Conservation (phyloP, 257 asterid genomes). For the Knoxia roxburghii region DNA sequence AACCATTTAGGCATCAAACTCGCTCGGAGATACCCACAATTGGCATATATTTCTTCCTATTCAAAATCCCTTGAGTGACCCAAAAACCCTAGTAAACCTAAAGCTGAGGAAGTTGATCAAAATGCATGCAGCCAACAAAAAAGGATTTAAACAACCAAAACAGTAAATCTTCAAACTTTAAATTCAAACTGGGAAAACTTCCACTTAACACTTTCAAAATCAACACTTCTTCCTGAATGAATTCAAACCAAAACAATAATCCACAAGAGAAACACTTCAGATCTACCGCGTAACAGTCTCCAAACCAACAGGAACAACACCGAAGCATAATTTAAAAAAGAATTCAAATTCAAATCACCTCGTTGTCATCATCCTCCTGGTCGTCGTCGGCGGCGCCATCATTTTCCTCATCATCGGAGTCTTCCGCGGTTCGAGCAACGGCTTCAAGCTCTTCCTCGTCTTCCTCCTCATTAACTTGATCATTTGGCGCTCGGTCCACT, state of each 20-base stretch:
- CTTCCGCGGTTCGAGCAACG: slow-evolving; percentile 82
- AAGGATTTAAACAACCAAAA: neutral
- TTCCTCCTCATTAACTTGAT: slow-evolving; percentile 53
- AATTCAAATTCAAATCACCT: slow-evolving; percentile 28
- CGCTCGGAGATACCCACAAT: neutral
- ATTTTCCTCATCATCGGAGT: slow-evolving; percentile 59
- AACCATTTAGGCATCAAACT: too few species aligned
- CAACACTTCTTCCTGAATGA: neutral
- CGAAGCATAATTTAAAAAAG: neutral
- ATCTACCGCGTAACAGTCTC: slow-evolving; percentile 15
- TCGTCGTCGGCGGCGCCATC: slow-evolving; percentile 34
- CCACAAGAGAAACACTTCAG: slow-evolving; percentile 14
- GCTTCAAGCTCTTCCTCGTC: slow-evolving; percentile 96
- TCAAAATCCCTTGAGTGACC: neutral
- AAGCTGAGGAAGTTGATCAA: neutral
- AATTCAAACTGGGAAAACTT: neutral
- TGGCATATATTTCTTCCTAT: neutral
- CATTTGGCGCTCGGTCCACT: slow-evolving; percentile 30
- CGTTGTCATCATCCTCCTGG: slow-evolving; percentile 56
- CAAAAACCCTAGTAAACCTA: neutral
- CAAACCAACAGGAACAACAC: neutral
- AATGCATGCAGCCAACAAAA: neutral
- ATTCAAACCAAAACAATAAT: neutral
- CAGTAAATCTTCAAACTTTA: neutral
- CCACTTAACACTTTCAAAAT: neutral